A percentile compares a stretch with the other conserved stretches of the same genome.
These are phyloP conservation scores for Obba rivulosa DNA, from an alignment of 768 basidiomycete species.

Conservation along the genomic window DNA sequence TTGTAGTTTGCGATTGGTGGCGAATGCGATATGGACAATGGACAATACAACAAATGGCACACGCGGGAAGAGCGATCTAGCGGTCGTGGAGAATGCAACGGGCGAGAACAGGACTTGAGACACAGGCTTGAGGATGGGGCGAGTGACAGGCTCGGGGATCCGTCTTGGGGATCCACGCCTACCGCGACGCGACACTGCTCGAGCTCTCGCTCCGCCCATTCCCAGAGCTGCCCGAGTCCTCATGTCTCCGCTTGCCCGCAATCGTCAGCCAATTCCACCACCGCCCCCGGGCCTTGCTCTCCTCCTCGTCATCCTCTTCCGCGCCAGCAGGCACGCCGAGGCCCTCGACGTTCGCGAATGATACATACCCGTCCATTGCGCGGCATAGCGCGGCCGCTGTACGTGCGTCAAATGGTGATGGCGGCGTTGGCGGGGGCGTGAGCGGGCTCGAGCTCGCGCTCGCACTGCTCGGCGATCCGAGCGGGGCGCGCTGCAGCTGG, in stretches of 20 bases:
- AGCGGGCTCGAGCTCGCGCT: constrained; percentile 11
- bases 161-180: too few species aligned
- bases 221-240: constrained; percentile 1
- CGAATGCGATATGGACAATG: too few species aligned
- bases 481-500: constrained; percentile 8
- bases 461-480: constrained; percentile 4
- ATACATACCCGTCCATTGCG: constrained; percentile 57
- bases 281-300: constrained; percentile 11
- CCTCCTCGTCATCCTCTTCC: constrained; percentile 26
- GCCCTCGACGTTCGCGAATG: constrained; percentile 63
- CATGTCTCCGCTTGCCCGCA: constrained; percentile 4
- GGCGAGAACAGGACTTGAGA: too few species aligned
- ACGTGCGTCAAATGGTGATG: constrained; percentile 49
- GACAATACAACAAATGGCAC: too few species aligned
- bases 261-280: constrained; percentile 20
- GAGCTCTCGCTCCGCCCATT: constrained; percentile 13
- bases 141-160: too few species aligned
- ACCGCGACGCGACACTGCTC: constrained; percentile 4
- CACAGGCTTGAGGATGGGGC: too few species aligned
- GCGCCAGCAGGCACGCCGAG: constrained; percentile 52
- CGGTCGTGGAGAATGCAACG: too few species aligned
- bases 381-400: constrained; percentile 54
- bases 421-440: constrained; percentile 30
- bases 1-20: too few species aligned
- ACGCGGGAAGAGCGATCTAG: too few species aligned